phyloP scores from a whole-genome alignment of 2,329 filamentous ascomycete species.

The Penicillium sp. region DNA sequence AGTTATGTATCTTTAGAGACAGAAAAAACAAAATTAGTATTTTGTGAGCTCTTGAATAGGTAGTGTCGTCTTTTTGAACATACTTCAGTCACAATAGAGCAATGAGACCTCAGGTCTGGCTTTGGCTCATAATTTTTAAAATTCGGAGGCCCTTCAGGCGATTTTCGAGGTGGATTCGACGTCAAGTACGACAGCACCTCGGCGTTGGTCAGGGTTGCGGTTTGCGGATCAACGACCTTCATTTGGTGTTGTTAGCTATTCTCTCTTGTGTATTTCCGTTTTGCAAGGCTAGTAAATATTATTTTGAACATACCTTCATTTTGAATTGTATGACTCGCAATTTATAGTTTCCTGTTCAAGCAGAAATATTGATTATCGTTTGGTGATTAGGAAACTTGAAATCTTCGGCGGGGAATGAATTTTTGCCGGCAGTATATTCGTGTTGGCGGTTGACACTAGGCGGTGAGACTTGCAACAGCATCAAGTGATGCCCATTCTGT shows the following conservation, averaged over 20 bases:
- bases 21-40: neutral
- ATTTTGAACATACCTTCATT: neutral
- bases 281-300: neutral
- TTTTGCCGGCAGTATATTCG: conserved; percentile 11
- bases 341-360: neutral
- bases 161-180: conserved; percentile 37
- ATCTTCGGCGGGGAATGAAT: conserved; percentile 4
- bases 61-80: conserved; percentile 3
- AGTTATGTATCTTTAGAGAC: conserved; percentile 37
- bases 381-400: neutral
- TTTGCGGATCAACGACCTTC: conserved; percentile 17
- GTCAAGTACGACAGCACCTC: conserved; percentile 37
- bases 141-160: conserved; percentile 36
- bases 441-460: neutral
- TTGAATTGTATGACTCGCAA: neutral
- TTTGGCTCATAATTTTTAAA: conserved; percentile 36
- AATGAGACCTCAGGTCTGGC: conserved; percentile 43
- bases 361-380: neutral
- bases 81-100: conserved; percentile 45
- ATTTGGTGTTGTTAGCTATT: neutral
- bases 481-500: no score
- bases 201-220: conserved; percentile 35
- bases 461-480: no score
- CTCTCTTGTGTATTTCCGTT: neutral
- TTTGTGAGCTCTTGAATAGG: neutral